Conservation (phyloP, 2,329 filamentous ascomycete genomes). For the Pseudomassariella vexata region DNA sequence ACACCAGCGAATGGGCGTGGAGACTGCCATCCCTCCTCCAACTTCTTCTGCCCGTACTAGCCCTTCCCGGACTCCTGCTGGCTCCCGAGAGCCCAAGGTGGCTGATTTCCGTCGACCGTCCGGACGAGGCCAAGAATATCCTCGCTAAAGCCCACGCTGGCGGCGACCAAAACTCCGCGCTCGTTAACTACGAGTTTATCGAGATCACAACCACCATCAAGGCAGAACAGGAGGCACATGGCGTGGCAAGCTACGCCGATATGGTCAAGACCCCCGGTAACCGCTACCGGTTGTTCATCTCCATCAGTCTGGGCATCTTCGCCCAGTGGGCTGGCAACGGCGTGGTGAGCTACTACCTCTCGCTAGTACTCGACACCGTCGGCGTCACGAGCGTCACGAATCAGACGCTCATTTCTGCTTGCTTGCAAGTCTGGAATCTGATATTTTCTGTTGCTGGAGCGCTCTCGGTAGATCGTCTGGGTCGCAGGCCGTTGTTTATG, state of each 20-base stretch:
- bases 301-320: slow-evolving; percentile 1
- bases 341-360: slow-evolving; percentile 25
- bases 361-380: slow-evolving; percentile 23
- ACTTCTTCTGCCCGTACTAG: background rate
- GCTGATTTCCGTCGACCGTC: slow-evolving; percentile 3
- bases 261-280: slow-evolving; percentile 2
- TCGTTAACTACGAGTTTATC: slow-evolving; percentile 1
- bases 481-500: slow-evolving; percentile 36
- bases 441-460: slow-evolving; percentile 7
- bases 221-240: slow-evolving; percentile 1
- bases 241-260: slow-evolving; percentile 1
- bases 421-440: slow-evolving; percentile 10
- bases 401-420: slow-evolving; percentile 9
- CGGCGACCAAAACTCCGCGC: background rate
- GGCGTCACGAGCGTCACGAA: slow-evolving; percentile 13
- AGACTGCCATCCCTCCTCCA: slow-evolving; percentile 4
- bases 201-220: slow-evolving; percentile 2
- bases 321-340: slow-evolving; percentile 5
- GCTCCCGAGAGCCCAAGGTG: slow-evolving; percentile 5
- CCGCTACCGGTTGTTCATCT: slow-evolving; percentile 1
- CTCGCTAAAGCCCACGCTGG: background rate
- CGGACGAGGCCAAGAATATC: background rate
- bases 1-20: slow-evolving; percentile 4
- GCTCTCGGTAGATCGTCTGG: slow-evolving; percentile 6
- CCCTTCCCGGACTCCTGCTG: background rate